Percentiles rank a stretch among this genome's conserved stretches.
phyloP scores from a whole-genome alignment of 2,329 filamentous ascomycete species.

The Boeremia lycopersici region DNA sequence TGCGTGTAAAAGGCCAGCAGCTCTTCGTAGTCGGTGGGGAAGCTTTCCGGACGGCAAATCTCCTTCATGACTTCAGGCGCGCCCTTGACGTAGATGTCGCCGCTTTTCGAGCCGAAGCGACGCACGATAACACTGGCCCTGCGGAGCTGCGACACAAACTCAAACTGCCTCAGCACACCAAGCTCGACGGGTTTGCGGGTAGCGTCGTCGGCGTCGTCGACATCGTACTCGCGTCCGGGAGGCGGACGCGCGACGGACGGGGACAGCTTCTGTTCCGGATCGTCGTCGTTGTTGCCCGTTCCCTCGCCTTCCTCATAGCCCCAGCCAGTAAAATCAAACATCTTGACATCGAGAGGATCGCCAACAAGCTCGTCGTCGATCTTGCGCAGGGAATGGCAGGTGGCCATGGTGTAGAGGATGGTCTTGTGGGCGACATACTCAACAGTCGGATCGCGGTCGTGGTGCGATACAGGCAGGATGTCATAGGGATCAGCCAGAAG shows the following conservation, averaged over 20 bases:
- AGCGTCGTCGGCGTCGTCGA: slow-evolving; percentile 57
- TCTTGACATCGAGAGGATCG: slow-evolving; percentile 93
- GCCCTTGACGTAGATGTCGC: slow-evolving; percentile 91
- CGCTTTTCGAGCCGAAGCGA: slow-evolving; percentile 82
- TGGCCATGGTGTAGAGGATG: slow-evolving; percentile 92
- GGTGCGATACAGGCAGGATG: slow-evolving; percentile 61
- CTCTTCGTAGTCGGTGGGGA: slow-evolving; percentile 89
- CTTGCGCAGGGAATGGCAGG: slow-evolving; percentile 87
- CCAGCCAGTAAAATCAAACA: slow-evolving; percentile 98
- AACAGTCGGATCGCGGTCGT: slow-evolving; percentile 64
- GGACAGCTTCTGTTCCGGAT: slow-evolving; percentile 78
- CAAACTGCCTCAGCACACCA: slow-evolving; percentile 88
- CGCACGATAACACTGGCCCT: slow-evolving; percentile 92
- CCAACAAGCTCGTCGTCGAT: slow-evolving; percentile 90
- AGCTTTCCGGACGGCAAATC: slow-evolving; percentile 83
- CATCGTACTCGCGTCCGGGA: slow-evolving; percentile 61
- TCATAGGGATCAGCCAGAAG: slow-evolving; percentile 70
- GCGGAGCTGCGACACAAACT: slow-evolving; percentile 91
- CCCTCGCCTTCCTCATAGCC: slow-evolving; percentile 87
- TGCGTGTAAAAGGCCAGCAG: slow-evolving; percentile 90
- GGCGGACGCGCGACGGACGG: slow-evolving; percentile 91
- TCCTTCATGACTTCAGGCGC: slow-evolving; percentile 96
- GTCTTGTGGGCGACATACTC: slow-evolving; percentile 69
- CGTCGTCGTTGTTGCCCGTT: slow-evolving; percentile 67
- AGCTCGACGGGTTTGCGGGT: slow-evolving; percentile 72